These are phyloP conservation scores for Typha latifolia DNA, from an alignment of 176 grass and related monocot genomes.

Conservation along the genomic window DNA sequence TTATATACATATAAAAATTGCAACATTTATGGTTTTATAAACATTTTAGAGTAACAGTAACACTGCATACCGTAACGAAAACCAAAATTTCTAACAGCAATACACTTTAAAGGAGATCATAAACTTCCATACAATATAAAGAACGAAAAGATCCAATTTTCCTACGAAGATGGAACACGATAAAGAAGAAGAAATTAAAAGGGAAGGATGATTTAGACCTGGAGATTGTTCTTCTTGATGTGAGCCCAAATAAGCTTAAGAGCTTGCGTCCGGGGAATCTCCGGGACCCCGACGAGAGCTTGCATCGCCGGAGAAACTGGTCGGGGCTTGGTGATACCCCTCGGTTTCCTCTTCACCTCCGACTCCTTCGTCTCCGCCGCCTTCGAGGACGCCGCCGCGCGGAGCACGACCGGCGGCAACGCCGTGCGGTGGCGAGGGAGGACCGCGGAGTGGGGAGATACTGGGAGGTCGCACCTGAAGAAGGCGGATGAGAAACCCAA, in stretches of 20 bases:
- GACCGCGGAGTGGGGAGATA: background rate
- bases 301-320: constrained; percentile 60
- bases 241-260: constrained; percentile 83
- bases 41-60: too few relatives aligned
- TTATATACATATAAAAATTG: too few relatives aligned
- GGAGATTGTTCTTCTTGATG: constrained; percentile 80
- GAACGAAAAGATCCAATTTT: too few relatives aligned
- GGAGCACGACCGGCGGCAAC: constrained; percentile 6
- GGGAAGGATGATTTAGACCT: constrained; percentile 27
- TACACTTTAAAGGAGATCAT: background rate
- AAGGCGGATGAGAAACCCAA: constrained; percentile 23
- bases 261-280: constrained; percentile 72
- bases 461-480: background rate
- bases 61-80: too few relatives aligned
- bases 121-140: background rate
- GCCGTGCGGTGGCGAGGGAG: background rate
- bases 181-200: background rate
- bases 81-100: background rate
- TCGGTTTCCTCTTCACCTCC: constrained; percentile 37
- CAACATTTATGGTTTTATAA: too few relatives aligned
- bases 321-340: constrained; percentile 58
- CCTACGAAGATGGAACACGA: background rate
- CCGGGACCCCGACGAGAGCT: constrained; percentile 49
- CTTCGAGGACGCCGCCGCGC: constrained; percentile 12
- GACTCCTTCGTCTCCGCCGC: background rate